These are phyloP conservation scores for Aspergillus hortae DNA, from an alignment of 2,329 filamentous ascomycete species.

Conservation along the genomic window DNA sequence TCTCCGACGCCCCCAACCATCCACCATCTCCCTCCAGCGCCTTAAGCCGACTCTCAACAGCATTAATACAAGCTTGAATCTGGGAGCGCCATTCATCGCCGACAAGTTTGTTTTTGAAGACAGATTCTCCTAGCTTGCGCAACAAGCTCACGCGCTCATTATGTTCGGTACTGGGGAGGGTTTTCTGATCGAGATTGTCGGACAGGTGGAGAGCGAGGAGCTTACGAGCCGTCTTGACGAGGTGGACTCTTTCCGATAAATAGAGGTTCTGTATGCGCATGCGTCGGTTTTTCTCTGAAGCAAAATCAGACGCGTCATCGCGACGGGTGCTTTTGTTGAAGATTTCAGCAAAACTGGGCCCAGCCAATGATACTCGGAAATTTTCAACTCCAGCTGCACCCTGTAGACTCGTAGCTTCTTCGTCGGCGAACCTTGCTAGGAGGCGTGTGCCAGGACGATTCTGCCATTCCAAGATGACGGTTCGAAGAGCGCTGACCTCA, in stretches of 20 bases:
- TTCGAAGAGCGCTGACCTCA: conserved; percentile 74
- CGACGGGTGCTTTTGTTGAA: conserved; percentile 25
- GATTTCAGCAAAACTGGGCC: conserved; percentile 31
- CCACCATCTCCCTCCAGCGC: conserved; percentile 33
- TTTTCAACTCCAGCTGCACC: conserved; percentile 67
- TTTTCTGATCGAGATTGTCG: conserved; percentile 15
- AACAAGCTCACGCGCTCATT: conserved; percentile 18
- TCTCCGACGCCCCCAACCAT: conserved; percentile 47
- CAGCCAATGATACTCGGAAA: conserved; percentile 55
- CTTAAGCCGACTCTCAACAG: conserved; percentile 30
- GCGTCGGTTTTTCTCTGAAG: conserved; percentile 59
- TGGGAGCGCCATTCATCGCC: conserved; percentile 24
- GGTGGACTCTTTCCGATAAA: conserved; percentile 66
- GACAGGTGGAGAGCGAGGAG: conserved; percentile 33
- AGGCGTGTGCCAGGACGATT: conserved; percentile 70
- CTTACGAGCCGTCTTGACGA: conserved; percentile 61
- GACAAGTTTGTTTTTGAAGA: conserved; percentile 29
- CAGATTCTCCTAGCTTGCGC: conserved; percentile 23
- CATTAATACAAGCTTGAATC: conserved; percentile 32
- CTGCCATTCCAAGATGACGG: conserved; percentile 82
- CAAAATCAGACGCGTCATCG: conserved; percentile 48
- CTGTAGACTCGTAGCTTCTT: conserved; percentile 72
- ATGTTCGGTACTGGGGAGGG: conserved; percentile 5
- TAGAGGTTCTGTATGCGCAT: conserved; percentile 68
- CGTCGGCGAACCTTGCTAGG: conserved; percentile 67